These are phyloP conservation scores for Rutstroemia sp. DNA, from an alignment of 2,329 filamentous ascomycete species.

Conservation along the genomic window DNA sequence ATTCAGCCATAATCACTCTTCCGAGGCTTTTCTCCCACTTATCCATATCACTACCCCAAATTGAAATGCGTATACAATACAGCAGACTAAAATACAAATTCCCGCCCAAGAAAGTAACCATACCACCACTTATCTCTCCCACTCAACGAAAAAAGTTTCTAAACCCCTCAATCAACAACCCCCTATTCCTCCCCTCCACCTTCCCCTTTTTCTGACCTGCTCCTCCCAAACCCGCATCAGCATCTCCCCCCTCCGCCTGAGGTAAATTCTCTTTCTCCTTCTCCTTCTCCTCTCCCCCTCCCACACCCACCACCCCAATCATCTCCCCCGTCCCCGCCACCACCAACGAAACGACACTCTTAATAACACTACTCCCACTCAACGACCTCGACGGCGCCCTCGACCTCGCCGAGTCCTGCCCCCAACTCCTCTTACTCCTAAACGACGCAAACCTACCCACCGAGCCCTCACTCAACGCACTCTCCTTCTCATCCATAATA, in stretches of 20 bases:
- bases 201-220: conserved; percentile 20
- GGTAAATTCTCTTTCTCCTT: conserved; percentile 19
- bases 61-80: too few species aligned
- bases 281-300: conserved; percentile 20
- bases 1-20: too few species aligned
- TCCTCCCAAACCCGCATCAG: conserved; percentile 15
- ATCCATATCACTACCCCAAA: too few species aligned
- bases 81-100: too few species aligned
- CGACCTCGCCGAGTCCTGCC: conserved; percentile 19
- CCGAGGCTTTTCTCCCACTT: too few species aligned
- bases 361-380: conserved; percentile 12
- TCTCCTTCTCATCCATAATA: conserved; percentile 27
- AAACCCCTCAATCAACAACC: conserved; percentile 21
- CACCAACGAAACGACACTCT: conserved; percentile 25
- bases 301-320: conserved; percentile 13
- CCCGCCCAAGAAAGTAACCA: background rate
- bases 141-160: conserved; percentile 26
- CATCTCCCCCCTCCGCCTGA: conserved; percentile 1
- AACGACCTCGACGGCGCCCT: conserved; percentile 14
- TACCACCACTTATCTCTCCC: background rate
- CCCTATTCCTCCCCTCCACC: conserved; percentile 16
- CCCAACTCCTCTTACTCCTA: conserved; percentile 23
- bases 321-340: conserved; percentile 15
- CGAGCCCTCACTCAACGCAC: conserved; percentile 14
- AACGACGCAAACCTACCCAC: conserved; percentile 20